These are phyloP conservation scores for Chondrostereum purpureum DNA, from an alignment of 1,284 basidiomycete genomes.

Conservation along the genomic window DNA sequence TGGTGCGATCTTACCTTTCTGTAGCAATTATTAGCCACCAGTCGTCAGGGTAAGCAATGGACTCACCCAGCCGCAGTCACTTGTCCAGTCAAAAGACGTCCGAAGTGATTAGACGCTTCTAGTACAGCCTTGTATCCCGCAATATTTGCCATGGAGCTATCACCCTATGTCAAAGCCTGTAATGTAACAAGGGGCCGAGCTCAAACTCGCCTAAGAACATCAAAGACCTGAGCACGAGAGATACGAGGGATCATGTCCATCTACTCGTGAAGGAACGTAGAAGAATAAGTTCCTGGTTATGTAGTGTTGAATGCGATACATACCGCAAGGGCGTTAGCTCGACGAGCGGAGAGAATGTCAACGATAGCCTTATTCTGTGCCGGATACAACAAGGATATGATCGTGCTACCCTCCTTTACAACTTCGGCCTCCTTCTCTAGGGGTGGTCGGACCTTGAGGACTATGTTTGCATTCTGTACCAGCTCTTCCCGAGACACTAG, in stretches of 20 bases:
- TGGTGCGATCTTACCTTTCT: constrained; percentile 21
- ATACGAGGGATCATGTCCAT: constrained; percentile 90
- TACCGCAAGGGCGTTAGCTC: constrained; percentile 58
- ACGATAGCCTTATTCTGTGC: constrained; percentile 71
- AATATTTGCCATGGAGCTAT: constrained; percentile 85
- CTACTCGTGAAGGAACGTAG: constrained; percentile 17
- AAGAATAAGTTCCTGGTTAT: background rate
- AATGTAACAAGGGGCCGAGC: background rate
- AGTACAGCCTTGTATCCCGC: constrained; percentile 83
- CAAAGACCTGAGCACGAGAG: constrained; percentile 80
- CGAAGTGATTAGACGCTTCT: constrained; percentile 82
- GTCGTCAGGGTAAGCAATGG: constrained; percentile 2
- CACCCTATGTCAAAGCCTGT: constrained; percentile 1
- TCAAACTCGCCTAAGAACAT: constrained; percentile 62
- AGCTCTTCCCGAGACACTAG: constrained; percentile 52
- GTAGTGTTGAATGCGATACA: constrained; percentile 13
- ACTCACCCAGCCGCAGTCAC: constrained; percentile 80
- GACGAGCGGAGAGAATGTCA: constrained; percentile 55
- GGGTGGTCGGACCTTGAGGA: constrained; percentile 79
- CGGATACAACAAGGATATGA: constrained; percentile 82
- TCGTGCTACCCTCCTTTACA: constrained; percentile 65
- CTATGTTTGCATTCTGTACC: constrained; percentile 60
- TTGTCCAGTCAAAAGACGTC: constrained; percentile 81
- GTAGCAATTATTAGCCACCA: constrained; percentile 1
- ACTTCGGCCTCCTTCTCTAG: constrained; percentile 50